Base-by-base conservation (phyloP, 1,284 basidiomycete species). In the Puccinia triticina region DNA sequence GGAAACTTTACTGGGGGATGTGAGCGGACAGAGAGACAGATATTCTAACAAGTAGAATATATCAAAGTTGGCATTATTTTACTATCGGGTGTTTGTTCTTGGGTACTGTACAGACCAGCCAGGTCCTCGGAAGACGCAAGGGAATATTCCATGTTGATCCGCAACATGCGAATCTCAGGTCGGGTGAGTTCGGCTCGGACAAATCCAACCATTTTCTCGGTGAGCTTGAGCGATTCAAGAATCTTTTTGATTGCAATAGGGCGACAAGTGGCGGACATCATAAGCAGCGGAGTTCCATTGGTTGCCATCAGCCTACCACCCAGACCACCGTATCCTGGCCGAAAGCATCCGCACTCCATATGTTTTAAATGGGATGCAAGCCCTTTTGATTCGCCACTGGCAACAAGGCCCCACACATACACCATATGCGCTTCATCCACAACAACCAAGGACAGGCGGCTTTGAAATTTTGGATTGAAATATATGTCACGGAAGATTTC, bases 181-280 rank as follows among this genome's bases (percentile, higher is more conserved):
- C 37, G n/a, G n/a, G n/a, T n/a, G n/a, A n/a, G n/a, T n/a, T n/a
- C n/a, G n/a, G n/a, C n/a, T n/a, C n/a, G 64, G 11, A 67, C n/a
- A 21, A 67, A 67, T 5, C 29, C 57, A 59, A 59, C 57, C 57
- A n/a, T 59, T 2, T 26, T 26, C 26, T 2, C 29, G 57, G 7
- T 59, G 10, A 59, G 57, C 59, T 64, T 67, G 8, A 67, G 14
- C 2, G 37, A 43, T 43, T 43, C 59, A 69, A 46, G 50, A 43
- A 78, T 53, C 12, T 14, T 26, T 69, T 23, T 37, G 37, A 78
- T 53, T 53, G 61, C 64, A n/a, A 67, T 43, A 7, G 76, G 76
- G 14, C 59, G 48, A 43, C 76, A 77, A 26, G 76, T 77, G 7
- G 57, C 76, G 21, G 76, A n/a, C n/a, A 77, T 32, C 32, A 64